Percentiles rank a stretch among this genome's conserved stretches.
Conservation (phyloP, 208 protist genomes). For the Wallacemonas sp. region DNA sequence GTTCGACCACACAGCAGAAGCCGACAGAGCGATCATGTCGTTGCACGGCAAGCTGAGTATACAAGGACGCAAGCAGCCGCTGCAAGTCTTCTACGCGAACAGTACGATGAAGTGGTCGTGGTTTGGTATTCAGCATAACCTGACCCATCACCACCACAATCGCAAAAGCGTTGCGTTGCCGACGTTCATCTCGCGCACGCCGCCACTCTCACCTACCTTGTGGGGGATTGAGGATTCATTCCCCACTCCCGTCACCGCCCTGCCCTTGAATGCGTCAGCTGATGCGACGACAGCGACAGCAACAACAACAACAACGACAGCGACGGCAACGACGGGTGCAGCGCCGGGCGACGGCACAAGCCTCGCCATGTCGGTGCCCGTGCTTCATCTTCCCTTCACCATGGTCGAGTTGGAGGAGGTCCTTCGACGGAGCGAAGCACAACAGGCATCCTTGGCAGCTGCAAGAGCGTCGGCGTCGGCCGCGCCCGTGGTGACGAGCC, state of each 20-base stretch:
- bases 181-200: slow-evolving; percentile 8
- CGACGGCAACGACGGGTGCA: background rate
- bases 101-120: slow-evolving; percentile 16
- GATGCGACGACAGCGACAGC: background rate
- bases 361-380: background rate
- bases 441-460: background rate
- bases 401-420: background rate
- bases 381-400: slow-evolving; percentile 1
- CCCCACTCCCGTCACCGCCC: background rate
- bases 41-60: slow-evolving; percentile 14
- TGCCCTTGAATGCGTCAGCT: background rate
- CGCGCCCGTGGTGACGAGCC: background rate
- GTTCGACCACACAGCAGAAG: slow-evolving; percentile 18
- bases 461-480: background rate
- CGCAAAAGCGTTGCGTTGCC: slow-evolving; percentile 1
- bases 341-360: too few relatives aligned
- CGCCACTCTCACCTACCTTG: slow-evolving; percentile 13
- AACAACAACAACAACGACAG: background rate
- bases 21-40: slow-evolving; percentile 18
- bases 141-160: slow-evolving; percentile 15
- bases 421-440: background rate
- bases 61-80: slow-evolving; percentile 15
- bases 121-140: slow-evolving; percentile 18
- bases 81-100: slow-evolving; percentile 23
- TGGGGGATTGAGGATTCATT: background rate